Evolutionary conservation across 495 filamentous ascomycete genomes (phyloP).

Genomic region (Penicillium salamii): DNA sequence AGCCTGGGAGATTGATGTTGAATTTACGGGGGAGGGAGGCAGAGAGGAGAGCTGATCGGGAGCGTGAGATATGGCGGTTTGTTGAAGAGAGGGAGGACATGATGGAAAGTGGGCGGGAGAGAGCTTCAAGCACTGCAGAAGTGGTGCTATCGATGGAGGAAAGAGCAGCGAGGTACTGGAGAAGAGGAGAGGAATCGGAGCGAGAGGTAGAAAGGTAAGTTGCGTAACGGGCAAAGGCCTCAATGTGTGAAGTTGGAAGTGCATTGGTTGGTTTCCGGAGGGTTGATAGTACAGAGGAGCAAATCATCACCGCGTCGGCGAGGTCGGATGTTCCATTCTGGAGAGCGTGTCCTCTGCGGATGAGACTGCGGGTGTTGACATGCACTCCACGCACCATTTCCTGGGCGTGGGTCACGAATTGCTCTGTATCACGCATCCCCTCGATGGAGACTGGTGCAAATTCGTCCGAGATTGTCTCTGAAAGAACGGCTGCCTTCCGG

Average conservation of each 20-base stretch:
- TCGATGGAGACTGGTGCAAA: constrained; percentile 66
- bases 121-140: constrained; percentile 72
- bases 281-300: constrained; percentile 52
- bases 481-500: constrained; percentile 76
- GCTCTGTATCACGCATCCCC: constrained; percentile 87
- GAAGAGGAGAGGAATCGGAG: constrained; percentile 64
- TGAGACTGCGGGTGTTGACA: constrained; percentile 73
- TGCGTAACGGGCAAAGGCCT: constrained; percentile 71
- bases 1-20: constrained; percentile 50
- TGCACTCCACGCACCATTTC: constrained; percentile 84
- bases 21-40: constrained; percentile 49
- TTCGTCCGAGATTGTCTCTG: constrained; percentile 85
- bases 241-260: constrained; percentile 63
- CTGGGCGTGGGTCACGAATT: constrained; percentile 84
- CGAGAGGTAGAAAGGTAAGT: constrained; percentile 63
- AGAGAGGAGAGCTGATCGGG: constrained; percentile 63
- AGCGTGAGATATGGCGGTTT: constrained; percentile 69
- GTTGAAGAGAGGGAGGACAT: constrained; percentile 66
- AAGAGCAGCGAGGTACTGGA: constrained; percentile 69
- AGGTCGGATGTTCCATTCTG: constrained; percentile 54
- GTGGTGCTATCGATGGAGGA: constrained; percentile 75
- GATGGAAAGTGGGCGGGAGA: constrained; percentile 76
- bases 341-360: constrained; percentile 49
- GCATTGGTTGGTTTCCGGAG: constrained; percentile 43
- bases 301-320: constrained; percentile 61